These are phyloP conservation scores for Phytopythium delawarense DNA, from an alignment of 352 stramenopile genomes.

Conservation along the genomic window DNA sequence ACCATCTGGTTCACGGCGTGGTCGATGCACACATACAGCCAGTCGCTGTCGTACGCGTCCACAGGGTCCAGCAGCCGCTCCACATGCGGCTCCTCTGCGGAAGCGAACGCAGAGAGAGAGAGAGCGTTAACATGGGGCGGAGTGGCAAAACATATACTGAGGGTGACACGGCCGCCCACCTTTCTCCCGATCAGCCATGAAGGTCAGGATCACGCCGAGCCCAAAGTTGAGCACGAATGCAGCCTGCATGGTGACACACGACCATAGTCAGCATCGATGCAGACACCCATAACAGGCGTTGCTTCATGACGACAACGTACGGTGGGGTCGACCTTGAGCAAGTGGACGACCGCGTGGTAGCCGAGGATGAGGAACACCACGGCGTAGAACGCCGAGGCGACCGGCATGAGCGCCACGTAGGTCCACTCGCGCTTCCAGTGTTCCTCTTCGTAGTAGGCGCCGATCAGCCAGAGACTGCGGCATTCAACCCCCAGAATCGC, in stretches of 20 bases:
- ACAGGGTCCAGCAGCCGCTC: slow-evolving; percentile 51
- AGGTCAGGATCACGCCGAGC: slow-evolving; percentile 51
- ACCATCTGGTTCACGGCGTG: slow-evolving; percentile 81
- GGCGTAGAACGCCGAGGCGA: slow-evolving; percentile 45
- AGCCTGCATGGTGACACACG: slow-evolving; percentile 23
- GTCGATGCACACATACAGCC: slow-evolving; percentile 68
- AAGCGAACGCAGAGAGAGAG: background rate
- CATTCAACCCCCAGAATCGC: background rate
- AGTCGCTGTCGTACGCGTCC: slow-evolving; percentile 80
- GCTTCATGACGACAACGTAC: slow-evolving; percentile 11
- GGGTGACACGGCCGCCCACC: slow-evolving; percentile 13
- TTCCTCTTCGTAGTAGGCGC: slow-evolving; percentile 59
- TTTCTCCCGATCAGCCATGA: slow-evolving; percentile 69
- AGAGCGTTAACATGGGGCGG: background rate
- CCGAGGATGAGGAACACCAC: slow-evolving; percentile 58
- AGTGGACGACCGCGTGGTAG: slow-evolving; percentile 52
- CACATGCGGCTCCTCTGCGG: slow-evolving; percentile 44
- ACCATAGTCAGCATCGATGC: background rate
- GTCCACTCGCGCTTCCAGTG: slow-evolving; percentile 63
- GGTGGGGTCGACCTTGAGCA: slow-evolving; percentile 48
- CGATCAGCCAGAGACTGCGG: slow-evolving; percentile 41
- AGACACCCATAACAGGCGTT: background rate
- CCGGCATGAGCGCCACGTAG: slow-evolving; percentile 52
- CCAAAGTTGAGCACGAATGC: slow-evolving; percentile 45
- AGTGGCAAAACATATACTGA: too few species aligned